Evolutionary conservation across 805 yeast species (phyloP), one percentile per base, ranked within the genome.

Genomic region (Tetrapisispora fleetii): DNA sequence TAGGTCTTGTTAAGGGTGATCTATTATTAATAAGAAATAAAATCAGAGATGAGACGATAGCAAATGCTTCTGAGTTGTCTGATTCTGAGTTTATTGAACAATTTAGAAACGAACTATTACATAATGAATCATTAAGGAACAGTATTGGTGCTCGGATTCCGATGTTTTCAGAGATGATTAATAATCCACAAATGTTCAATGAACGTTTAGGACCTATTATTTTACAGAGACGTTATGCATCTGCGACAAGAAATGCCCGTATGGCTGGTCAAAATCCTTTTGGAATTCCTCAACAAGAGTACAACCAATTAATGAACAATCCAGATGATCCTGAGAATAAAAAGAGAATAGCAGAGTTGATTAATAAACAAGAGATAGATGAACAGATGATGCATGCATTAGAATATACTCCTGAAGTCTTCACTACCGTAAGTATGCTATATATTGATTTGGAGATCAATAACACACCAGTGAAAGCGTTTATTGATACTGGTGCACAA

Each of bases 401-500:
- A 62, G 97, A 90, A 50, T 80, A 82, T 47, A 79, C 91, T 4
- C 99, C 99, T 0, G 99, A 93, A 63, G 75, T 85, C 36, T 93
- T 93, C 67, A 82, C 89, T 0, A 67, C 76, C 0, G 95, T 91
- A 3, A 77, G 78, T 32, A 89, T 93, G 96, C 74, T 93, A 37
- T 91, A 83, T 65, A 80, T 93, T 16, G 74, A 80, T 48, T 73
- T 88, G 38, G 82, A 79, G 54, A 83, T 91, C 36, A 90, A 93
- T 58, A 91, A 93, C 1, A 72, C 75, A 42, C 80, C 82, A 21
- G 83, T 89, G 2, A 86, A 86, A 62, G 98, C 98, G 0, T 88
- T 93, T 70, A 95, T 93, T 5, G 99, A 93, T 63, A 80, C 97
- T 0, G 99, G 99, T 2, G 98, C 99, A 0, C 96, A 89, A 64